A percentile compares a stretch with the other conserved stretches of the same genome.
Evolutionary conservation across 495 filamentous ascomycete genomes (phyloP).

Genomic region (Astrothelium subdiscretum): DNA sequence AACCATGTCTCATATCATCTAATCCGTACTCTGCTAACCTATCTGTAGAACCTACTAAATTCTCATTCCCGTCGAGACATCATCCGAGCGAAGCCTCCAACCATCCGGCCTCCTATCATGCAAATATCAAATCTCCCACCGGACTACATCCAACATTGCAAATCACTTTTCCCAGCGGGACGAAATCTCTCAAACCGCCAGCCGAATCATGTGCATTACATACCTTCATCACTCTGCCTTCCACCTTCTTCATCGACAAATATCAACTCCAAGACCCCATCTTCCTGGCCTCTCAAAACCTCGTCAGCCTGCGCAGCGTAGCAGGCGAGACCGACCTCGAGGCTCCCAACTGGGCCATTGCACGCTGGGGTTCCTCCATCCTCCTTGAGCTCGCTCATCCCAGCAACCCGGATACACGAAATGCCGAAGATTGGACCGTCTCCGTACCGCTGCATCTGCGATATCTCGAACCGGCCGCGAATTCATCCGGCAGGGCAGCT

Average conservation of each 20-base stretch:
- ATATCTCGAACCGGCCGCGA: constrained; percentile 49
- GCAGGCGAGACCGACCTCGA: constrained; percentile 84
- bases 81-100: constrained; percentile 42
- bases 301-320: constrained; percentile 54
- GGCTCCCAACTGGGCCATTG: constrained; percentile 70
- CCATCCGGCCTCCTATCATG: constrained; percentile 31
- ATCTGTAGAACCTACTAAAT: constrained; percentile 54
- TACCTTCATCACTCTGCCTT: constrained; percentile 80
- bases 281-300: constrained; percentile 63
- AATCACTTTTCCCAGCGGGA: constrained; percentile 20
- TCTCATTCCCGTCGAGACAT: constrained; percentile 85
- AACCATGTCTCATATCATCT: constrained; percentile 23
- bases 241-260: constrained; percentile 70
- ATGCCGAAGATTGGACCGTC: constrained; percentile 44
- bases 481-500: constrained; percentile 11
- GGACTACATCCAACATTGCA: constrained; percentile 81
- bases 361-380: constrained; percentile 68
- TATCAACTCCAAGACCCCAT: constrained; percentile 69
- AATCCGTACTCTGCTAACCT: neutral
- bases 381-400: constrained; percentile 64
- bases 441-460: constrained; percentile 81
- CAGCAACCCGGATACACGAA: constrained; percentile 6
- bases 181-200: constrained; percentile 22
- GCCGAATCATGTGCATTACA: constrained; percentile 54
- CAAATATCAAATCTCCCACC: constrained; percentile 52